Conservation (phyloP, 768 basidiomycete species). For the Erythrobasidium yunnanense region DNA sequence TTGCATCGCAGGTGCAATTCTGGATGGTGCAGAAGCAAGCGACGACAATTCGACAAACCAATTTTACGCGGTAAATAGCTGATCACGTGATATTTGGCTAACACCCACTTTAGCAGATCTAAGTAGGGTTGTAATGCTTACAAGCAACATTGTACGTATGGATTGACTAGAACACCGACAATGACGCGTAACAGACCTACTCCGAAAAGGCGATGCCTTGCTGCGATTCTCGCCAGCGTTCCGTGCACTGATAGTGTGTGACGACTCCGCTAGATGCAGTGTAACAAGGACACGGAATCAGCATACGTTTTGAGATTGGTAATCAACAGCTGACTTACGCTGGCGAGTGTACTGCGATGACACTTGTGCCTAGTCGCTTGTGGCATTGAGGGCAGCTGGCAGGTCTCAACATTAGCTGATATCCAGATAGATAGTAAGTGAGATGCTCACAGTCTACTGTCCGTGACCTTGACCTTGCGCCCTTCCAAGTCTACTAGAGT, state of each 20-base stretch:
- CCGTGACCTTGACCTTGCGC: slow-evolving; percentile 74
- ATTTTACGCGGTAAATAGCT: too few species aligned
- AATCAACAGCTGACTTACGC: slow-evolving; percentile 47
- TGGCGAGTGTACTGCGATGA: slow-evolving; percentile 85
- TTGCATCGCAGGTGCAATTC: too few species aligned
- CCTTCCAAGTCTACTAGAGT: slow-evolving; percentile 64
- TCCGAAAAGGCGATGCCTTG: background rate
- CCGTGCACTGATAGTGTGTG: slow-evolving; percentile 91
- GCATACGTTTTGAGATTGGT: background rate
- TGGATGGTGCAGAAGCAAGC: too few species aligned
- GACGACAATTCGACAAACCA: too few species aligned
- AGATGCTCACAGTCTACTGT: slow-evolving; percentile 56
- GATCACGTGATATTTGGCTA: too few species aligned
- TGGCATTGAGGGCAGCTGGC: slow-evolving; percentile 75
- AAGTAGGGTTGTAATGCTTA: too few species aligned
- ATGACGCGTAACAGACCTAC: too few species aligned
- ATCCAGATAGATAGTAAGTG: slow-evolving; percentile 1
- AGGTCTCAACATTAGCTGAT: slow-evolving; percentile 48
- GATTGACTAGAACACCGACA: too few species aligned
- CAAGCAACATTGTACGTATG: too few species aligned
- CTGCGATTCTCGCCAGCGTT: slow-evolving; percentile 41
- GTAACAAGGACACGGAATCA: background rate
- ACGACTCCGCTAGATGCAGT: slow-evolving; percentile 66
- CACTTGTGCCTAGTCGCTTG: slow-evolving; percentile 81
- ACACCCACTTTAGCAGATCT: too few species aligned